Percentiles rank a stretch among this genome's conserved stretches.
Conservation (phyloP, 768 basidiomycete genomes). For the Hypholoma sublateritium region DNA sequence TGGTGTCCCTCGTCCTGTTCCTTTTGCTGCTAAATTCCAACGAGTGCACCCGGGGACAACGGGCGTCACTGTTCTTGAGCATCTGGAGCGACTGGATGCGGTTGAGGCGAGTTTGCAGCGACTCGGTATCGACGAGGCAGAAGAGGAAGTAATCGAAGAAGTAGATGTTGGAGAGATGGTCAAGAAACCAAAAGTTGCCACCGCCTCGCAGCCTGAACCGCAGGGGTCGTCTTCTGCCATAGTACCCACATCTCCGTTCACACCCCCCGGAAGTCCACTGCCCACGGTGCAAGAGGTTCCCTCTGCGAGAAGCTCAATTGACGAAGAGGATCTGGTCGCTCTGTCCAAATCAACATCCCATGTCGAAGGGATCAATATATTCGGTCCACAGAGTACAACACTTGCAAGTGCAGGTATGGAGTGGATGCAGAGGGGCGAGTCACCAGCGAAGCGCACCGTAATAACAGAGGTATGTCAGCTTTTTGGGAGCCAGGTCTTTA, state of each 20-base stretch:
- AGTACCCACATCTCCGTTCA: slow-evolving; percentile 43
- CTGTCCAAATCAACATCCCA: slow-evolving; percentile 80
- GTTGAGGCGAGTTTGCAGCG: slow-evolving; percentile 79
- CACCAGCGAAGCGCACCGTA: slow-evolving; percentile 53
- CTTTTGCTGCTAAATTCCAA: slow-evolving; percentile 82
- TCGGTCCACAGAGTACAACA: slow-evolving; percentile 31
- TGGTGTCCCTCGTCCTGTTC: slow-evolving; percentile 71
- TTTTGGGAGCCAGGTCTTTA: not conserved
- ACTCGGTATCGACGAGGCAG: slow-evolving; percentile 52
- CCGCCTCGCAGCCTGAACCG: slow-evolving; percentile 5
- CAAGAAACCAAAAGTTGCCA: slow-evolving; percentile 8
- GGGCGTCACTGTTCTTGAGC: slow-evolving; percentile 82
- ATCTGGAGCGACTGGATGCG: slow-evolving; percentile 81
- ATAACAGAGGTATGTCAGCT: slow-evolving; percentile 66
- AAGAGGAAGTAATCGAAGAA: slow-evolving; percentile 49
- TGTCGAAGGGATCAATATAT: slow-evolving; percentile 50
- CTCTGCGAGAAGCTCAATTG: slow-evolving; percentile 53
- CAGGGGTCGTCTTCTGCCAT: slow-evolving; percentile 31
- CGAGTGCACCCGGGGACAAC: slow-evolving; percentile 84
- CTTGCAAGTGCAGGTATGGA: slow-evolving; percentile 36
- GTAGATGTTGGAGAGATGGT: slow-evolving; percentile 59
- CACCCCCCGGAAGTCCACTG: slow-evolving; percentile 61
- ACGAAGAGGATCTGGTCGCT: slow-evolving; percentile 68
- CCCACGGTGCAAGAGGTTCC: slow-evolving; percentile 57
- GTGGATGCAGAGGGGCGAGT: slow-evolving; percentile 44